These are phyloP conservation scores for Ceriops zippeliana DNA, from an alignment of 345 rosid genomes.

Conservation along the genomic window DNA sequence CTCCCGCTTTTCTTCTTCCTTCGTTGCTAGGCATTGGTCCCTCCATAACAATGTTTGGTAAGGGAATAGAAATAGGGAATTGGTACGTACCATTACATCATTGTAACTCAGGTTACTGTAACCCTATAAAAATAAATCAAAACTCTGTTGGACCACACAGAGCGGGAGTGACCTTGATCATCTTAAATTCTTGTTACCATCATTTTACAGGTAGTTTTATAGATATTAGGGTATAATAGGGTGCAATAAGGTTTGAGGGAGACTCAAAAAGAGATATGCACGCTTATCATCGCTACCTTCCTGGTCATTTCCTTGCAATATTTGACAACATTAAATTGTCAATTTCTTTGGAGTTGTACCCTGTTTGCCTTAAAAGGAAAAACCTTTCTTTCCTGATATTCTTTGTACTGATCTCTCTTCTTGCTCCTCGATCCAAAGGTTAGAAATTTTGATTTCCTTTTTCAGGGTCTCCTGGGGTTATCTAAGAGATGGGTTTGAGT, in stretches of 20 bases:
- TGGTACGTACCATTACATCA: not conserved
- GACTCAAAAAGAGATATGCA: constrained; percentile 31
- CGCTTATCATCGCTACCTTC: constrained; percentile 38
- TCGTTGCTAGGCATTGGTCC: not conserved
- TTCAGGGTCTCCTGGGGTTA: not conserved
- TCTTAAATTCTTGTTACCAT: constrained; percentile 1
- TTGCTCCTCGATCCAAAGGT: constrained; percentile 38
- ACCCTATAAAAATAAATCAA: not conserved
- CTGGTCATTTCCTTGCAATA: constrained; percentile 28
- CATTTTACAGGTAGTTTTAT: constrained; percentile 7
- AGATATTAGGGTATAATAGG: not conserved
- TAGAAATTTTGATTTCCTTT: constrained; percentile 2
- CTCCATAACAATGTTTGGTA: constrained; percentile 11
- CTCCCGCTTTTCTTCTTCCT: constrained; percentile 2
- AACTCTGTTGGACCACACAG: constrained; percentile 16
- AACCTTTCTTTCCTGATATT: constrained; percentile 21
- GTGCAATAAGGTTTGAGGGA: not conserved
- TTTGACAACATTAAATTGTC: constrained; percentile 2
- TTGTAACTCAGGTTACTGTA: not conserved
- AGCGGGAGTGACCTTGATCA: not conserved
- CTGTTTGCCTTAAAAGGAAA: constrained; percentile 19
- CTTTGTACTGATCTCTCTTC: constrained; percentile 30
- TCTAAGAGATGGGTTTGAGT: constrained; percentile 44
- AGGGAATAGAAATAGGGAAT: not conserved
- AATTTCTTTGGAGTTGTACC: constrained; percentile 8